Base-by-base conservation (phyloP, 257 asterid genomes). In the Solanum acaule region DNA sequence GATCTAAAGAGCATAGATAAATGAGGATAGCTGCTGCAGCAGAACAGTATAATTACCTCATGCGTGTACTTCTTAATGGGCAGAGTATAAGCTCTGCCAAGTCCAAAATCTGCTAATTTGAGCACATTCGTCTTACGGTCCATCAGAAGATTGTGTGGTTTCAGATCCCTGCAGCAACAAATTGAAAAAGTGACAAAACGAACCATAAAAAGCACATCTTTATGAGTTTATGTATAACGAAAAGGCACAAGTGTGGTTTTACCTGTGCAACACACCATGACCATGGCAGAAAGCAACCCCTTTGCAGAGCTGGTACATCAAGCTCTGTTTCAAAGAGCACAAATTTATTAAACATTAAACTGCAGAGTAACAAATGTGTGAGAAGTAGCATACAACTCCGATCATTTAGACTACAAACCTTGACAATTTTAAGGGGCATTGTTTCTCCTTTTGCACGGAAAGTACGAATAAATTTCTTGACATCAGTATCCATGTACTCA, bases 201-300 rank as follows among this genome's bases (percentile, higher is more conserved):
- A 85, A 38, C 81, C 81, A 38, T 67, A 42, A 63, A 61, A 8
- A 37, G n/a, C 9, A 12, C 87, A 14, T 42, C 11, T 46, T 40
- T 40, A 23, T 77, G 61, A 78, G 33, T 75, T 46, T 84, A 49
- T 67, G 46, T 77, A 27, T 40, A 14, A 23, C 25, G 15, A 44
- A 79, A 42, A 16, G 68, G 68, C 16, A 81, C 42, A 81, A 10
- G 10, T 4, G 70, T 46, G 22, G 7, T 29, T 71, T 16, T 86
- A 95, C 99, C 99, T 93, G 93, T 97, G 99, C 42, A 97, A 73
- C 88, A 97, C 98, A 33, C 99, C 99, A 86, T 94, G 99, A 27
- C 99, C 97, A 87, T 97, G 99, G 93, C 98, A 97, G 93, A 97
- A 97, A 33, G 99, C 96, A 79, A 97, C 98, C 31, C 98, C 99